A percentile compares a stretch with the other conserved stretches of the same genome.
Conservation (phyloP, 1,139 yeast genomes). For the Meyerozyma smithsonii region DNA sequence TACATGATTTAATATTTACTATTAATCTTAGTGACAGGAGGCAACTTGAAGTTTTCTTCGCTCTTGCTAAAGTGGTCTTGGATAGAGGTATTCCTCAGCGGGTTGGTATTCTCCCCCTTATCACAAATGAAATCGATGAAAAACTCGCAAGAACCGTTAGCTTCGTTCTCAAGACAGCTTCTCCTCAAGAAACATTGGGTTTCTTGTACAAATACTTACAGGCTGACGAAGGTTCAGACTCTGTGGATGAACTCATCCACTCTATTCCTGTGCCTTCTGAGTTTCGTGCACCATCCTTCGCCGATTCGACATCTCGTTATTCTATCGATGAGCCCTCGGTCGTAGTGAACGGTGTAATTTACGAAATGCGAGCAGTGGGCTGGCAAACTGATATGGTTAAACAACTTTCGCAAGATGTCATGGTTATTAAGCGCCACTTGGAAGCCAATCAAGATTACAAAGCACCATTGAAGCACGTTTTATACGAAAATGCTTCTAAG, state of each 20-base stretch:
- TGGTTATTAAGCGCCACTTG: conserved; percentile 22
- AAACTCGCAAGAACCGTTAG: conserved; percentile 30
- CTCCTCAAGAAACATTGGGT: conserved; percentile 35
- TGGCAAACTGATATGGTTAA: conserved; percentile 40
- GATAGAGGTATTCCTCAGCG: conserved; percentile 69
- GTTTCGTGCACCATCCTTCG: conserved; percentile 11
- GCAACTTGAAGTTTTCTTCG: conserved; percentile 43
- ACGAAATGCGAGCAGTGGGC: conserved; percentile 28
- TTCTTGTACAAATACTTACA: conserved; percentile 36
- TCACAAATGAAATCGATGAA: conserved; percentile 23
- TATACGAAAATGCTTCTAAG: conserved; percentile 29
- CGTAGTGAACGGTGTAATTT: conserved; percentile 70
- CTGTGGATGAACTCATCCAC: conserved; percentile 21
- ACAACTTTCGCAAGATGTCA: conserved; percentile 36
- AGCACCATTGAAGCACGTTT: conserved; percentile 21
- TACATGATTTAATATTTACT: conserved; percentile 71
- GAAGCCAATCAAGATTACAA: conserved; percentile 11
- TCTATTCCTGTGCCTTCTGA: conserved; percentile 14
- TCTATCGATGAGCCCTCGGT: conserved; percentile 49
- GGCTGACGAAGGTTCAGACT: conserved; percentile 19
- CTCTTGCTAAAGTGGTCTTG: conserved; percentile 47
- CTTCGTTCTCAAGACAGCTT: conserved; percentile 27
- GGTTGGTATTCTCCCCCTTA: conserved; percentile 71
- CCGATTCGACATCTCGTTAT: conserved; percentile 18
- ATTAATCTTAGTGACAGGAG: conserved; percentile 54